Percentiles rank a stretch among this genome's conserved stretches.
Evolutionary conservation across 2,329 filamentous ascomycete species (phyloP).

Genomic region (Exophiala oligosperma): DNA sequence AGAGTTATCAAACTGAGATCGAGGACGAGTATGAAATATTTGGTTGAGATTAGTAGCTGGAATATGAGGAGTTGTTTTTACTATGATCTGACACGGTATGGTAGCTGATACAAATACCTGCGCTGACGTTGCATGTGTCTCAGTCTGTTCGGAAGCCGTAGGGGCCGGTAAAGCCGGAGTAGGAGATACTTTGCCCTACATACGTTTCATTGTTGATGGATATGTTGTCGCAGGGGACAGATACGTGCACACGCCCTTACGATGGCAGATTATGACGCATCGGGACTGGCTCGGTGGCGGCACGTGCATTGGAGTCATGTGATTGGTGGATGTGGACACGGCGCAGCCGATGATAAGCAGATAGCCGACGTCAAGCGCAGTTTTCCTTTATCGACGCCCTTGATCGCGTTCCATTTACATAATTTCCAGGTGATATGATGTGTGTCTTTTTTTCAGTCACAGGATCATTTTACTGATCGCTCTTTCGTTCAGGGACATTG

Average conservation of each 20-base stretch:
- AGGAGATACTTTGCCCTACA: no score
- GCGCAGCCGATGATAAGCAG: conserved; percentile 9
- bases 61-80: no score
- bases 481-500: not conserved
- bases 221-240: no score
- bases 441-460: conserved; percentile 4
- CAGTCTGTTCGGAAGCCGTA: no score
- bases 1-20: not conserved
- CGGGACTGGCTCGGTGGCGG: not conserved
- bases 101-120: no score
- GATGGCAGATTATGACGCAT: conserved; percentile 1
- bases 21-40: not conserved
- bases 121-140: no score
- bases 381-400: conserved; percentile 9
- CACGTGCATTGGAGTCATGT: not conserved
- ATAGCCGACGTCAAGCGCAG: conserved; percentile 10
- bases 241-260: not conserved
- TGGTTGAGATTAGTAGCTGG: not conserved
- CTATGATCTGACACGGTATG: no score
- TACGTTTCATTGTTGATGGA: no score
- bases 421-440: not conserved
- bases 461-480: not conserved
- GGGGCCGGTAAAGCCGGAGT: no score
- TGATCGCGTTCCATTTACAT: not conserved
- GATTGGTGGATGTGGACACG: conserved; percentile 7